These are phyloP conservation scores for Acorus gramineus DNA, from an alignment of 106 monocot species.

Conservation along the genomic window DNA sequence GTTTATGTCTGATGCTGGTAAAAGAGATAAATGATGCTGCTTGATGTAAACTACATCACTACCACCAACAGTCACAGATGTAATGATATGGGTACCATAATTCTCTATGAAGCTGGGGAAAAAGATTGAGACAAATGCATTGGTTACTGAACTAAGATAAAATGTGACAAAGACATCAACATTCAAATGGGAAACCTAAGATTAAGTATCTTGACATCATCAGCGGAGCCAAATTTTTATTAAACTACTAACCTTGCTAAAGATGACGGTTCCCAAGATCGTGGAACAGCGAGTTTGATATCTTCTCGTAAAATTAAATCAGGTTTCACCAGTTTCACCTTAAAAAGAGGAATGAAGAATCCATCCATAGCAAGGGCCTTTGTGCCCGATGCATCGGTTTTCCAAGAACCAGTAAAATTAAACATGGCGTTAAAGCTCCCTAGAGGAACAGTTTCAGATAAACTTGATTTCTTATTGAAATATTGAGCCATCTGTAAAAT, in stretches of 20 bases:
- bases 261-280: constrained; percentile 67
- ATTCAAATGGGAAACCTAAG: not conserved
- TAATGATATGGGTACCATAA: constrained; percentile 84
- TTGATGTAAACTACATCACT: constrained; percentile 91
- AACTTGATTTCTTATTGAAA: constrained; percentile 67
- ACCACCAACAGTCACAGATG: constrained; percentile 90
- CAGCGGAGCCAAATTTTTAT: not conserved
- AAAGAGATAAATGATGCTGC: constrained; percentile 67
- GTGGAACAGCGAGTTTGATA: constrained; percentile 53
- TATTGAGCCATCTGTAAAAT: constrained; percentile 61
- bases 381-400: constrained; percentile 48
- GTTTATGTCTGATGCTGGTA: constrained; percentile 63
- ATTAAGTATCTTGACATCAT: not conserved
- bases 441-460: constrained; percentile 51
- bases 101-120: constrained; percentile 85
- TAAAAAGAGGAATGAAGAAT: constrained; percentile 53
- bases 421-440: constrained; percentile 92
- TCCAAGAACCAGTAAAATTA: constrained; percentile 75
- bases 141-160: not conserved
- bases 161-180: not conserved
- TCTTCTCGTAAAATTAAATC: constrained; percentile 43
- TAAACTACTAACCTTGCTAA: constrained; percentile 65
- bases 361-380: constrained; percentile 74
- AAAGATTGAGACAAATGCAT: not conserved
- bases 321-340: constrained; percentile 29